These are phyloP conservation scores for Triticum urartu DNA, from an alignment of 176 grass and related monocot genomes.

Conservation along the genomic window DNA sequence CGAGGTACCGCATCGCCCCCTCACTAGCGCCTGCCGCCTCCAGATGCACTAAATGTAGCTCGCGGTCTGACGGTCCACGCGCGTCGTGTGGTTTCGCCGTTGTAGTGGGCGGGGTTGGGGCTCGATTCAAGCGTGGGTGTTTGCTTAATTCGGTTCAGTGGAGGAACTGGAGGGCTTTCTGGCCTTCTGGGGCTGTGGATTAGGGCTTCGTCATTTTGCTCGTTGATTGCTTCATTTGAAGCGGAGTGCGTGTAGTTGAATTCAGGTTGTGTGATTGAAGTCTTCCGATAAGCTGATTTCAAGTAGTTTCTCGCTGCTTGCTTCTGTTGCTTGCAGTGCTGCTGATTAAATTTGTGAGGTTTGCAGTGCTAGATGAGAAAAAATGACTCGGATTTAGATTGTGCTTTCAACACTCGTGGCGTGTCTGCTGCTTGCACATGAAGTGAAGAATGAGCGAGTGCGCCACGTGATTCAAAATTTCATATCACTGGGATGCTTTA, in stretches of 20 bases:
- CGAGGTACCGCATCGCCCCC: conserved; percentile 40
- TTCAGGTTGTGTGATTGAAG: not conserved
- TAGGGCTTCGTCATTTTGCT: not conserved
- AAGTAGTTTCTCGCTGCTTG: not conserved
- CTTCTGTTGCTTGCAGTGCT: not conserved
- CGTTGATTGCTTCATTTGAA: not conserved
- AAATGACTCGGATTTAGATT: not conserved
- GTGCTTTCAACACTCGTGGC: not conserved
- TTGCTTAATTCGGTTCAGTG: not conserved
- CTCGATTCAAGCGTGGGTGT: not conserved
- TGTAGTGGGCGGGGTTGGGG: too few species aligned
- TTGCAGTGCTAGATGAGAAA: not conserved
- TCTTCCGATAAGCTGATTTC: not conserved
- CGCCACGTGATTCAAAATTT: not conserved
- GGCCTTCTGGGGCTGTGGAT: not conserved
- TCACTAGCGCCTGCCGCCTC: not conserved
- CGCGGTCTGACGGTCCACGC: not conserved
- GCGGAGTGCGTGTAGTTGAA: not conserved
- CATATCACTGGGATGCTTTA: not conserved
- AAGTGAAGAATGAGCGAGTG: not conserved
- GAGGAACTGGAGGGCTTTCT: not conserved
- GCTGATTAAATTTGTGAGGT: not conserved
- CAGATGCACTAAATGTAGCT: not conserved
- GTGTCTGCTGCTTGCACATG: not conserved
- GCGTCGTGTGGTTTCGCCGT: not conserved